Conservation (phyloP, 495 filamentous ascomycete species). For the Penicillium paxilli region DNA sequence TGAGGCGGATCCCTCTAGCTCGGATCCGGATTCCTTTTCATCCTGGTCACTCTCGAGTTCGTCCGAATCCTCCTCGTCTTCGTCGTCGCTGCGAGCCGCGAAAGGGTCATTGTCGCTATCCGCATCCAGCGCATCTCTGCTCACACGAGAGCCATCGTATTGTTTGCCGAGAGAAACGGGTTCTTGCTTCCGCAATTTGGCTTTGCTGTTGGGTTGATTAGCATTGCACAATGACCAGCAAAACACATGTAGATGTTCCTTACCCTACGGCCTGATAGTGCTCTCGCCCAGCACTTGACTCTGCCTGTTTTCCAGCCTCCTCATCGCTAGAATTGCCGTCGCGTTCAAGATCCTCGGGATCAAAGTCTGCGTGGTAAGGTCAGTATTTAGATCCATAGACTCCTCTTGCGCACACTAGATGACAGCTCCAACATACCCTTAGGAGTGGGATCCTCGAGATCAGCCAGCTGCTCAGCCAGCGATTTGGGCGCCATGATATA, state of each 20-base stretch:
- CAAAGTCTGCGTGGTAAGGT: slow-evolving; percentile 63
- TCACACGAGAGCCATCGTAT: slow-evolving; percentile 80
- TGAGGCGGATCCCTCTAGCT: background rate
- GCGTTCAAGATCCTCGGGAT: slow-evolving; percentile 75
- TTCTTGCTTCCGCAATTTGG: slow-evolving; percentile 76
- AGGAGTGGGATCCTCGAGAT: slow-evolving; percentile 61
- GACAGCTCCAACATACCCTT: slow-evolving; percentile 45
- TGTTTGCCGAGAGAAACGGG: slow-evolving; percentile 64
- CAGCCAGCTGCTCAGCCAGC: slow-evolving; percentile 65
- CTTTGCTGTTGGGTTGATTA: slow-evolving; percentile 58
- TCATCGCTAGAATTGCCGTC: slow-evolving; percentile 54
- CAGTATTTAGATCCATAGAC: too few relatives aligned
- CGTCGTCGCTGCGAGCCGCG: slow-evolving; percentile 26
- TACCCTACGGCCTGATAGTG: slow-evolving; percentile 85
- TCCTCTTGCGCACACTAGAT: too few relatives aligned
- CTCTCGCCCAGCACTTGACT: slow-evolving; percentile 63
- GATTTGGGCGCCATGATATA: slow-evolving; percentile 40
- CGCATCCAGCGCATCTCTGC: slow-evolving; percentile 63
- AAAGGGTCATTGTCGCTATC: slow-evolving; percentile 50
- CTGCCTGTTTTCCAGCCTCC: slow-evolving; percentile 35
- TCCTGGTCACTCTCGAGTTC: slow-evolving; percentile 14
- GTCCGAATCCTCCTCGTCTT: slow-evolving; percentile 20
- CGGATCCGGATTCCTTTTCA: slow-evolving; percentile 7
- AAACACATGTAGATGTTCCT: background rate
- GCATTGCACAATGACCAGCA: slow-evolving; percentile 5